Base-by-base conservation (phyloP, 1,284 basidiomycete species). In the Leccinum fuscescens region DNA sequence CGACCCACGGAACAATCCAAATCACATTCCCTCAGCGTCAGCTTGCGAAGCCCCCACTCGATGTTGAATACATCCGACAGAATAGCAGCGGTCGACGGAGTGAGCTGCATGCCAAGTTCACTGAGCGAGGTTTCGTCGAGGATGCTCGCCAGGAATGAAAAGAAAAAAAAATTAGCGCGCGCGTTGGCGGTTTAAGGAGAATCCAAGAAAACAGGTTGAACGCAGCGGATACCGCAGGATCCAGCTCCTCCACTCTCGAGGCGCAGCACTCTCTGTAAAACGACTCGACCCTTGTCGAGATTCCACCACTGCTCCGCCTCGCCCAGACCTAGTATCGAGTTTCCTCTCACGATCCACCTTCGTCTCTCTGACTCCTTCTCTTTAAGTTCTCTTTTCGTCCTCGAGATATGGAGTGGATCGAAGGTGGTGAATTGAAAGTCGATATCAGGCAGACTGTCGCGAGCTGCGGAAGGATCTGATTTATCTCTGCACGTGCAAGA, bases 241-340 rank as follows among this genome's bases (percentile, higher is more conserved):
- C 85, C 7, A 86, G 85, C 0, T 77, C 71, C 71, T 94, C 92
- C 62, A 93, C 91, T 65, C 89, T 82, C 12, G 89, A 88, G 27
- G 79, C 77, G 70, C 90, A 93, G 67, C 90, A 93, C 69, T 93
- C 92, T 35, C 82, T 79, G 72, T 94, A 94, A 74, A 93, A 90
- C 3, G 83, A 82, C 67, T 88, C 89, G 55, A 93, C 88, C 24
- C 72, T 88, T 88, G 60, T 90, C 89, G 72, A 92, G 75, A n/a
- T 78, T 82, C 72, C 92, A 94, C 83, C 86, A 90, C 37, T 84
- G 82, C n/a, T 87, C 85, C 12, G 72, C 68, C 14, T 75, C 73
- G 17, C 62, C 65, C 2, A 77, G 68, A 15, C 75, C 77, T 35
- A 27, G 24, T 27, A 72, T 70, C 0, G 80, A 77, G 70, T 80